These are phyloP conservation scores for Rutstroemia sp. DNA, from an alignment of 2,329 filamentous ascomycete genomes.

Conservation along the genomic window DNA sequence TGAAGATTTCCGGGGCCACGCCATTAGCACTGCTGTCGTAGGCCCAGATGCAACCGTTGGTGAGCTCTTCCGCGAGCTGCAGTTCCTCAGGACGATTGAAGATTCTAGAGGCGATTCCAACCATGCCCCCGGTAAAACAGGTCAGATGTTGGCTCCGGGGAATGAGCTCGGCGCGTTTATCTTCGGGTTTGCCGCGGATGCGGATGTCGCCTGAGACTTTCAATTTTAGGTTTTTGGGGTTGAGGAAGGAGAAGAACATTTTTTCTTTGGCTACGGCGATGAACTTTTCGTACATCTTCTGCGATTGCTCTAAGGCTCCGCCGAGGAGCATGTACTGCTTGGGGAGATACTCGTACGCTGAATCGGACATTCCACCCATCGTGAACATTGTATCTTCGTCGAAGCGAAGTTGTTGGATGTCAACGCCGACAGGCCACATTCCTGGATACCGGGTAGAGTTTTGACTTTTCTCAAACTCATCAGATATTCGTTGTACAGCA, in stretches of 20 bases:
- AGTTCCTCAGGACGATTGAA: constrained; percentile 48
- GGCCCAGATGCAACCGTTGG: constrained; percentile 56
- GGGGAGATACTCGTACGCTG: constrained; percentile 57
- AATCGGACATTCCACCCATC: constrained; percentile 50
- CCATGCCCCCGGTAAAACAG: constrained; percentile 67
- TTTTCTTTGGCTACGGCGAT: constrained; percentile 39
- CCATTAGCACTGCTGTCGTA: constrained; percentile 50
- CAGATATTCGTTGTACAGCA: constrained; percentile 49
- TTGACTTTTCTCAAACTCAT: constrained; percentile 50
- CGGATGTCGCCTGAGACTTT: constrained; percentile 42
- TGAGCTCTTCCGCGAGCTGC: constrained; percentile 47
- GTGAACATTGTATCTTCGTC: constrained; percentile 47
- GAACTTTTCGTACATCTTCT: constrained; percentile 37
- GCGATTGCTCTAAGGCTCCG: constrained; percentile 17
- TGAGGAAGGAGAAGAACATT: constrained; percentile 39
- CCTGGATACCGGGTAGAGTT: constrained; percentile 49
- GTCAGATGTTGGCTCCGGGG: constrained; percentile 53
- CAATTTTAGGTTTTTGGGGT: constrained; percentile 32
- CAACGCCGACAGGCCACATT: constrained; percentile 53
- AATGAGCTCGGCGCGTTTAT: constrained; percentile 33
- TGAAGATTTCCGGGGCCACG: constrained; percentile 54
- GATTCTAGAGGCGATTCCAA: constrained; percentile 59
- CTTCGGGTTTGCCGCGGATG: constrained; percentile 32
- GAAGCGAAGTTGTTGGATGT: constrained; percentile 39
- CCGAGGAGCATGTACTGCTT: constrained; percentile 34